Base-by-base conservation (phyloP, 768 basidiomycete species). In the Royoungia palumana region DNA sequence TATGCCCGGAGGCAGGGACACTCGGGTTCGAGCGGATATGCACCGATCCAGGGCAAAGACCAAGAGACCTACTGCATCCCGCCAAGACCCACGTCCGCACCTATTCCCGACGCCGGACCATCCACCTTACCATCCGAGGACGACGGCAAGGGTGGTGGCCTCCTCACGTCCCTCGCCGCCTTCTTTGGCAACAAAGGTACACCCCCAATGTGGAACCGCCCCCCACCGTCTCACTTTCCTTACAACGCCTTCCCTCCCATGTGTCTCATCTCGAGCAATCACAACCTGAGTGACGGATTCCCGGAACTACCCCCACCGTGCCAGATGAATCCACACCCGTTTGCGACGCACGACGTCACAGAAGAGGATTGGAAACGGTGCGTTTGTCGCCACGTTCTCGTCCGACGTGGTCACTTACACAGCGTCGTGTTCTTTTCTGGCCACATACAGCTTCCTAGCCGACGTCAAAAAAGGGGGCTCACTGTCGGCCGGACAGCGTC, bases 301-400 rank as follows among this genome's bases (percentile, higher is more conserved):
- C 74, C 74, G 0, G 51, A 57, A 13, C 30, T 71, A 7, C 68
- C 73, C 0, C 80, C 80, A 1, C 73, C 74, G 2, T 68, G 72
- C 5, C 47, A 51, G 24, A 24, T 58, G 9, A 50, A 52, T 16
- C 71, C 71, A 10, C 81, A 82, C 56, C 80, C 80, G 21, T 82
- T 82, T 56, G 55, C 60, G 20, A 65, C 72, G 40, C 75, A 78
- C 59, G 79, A 82, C 54, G 61, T 82, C 4, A 54, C 46, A 0
- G 73, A 80, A 60, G 66, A 60, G 16, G 81, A 82, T 58, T 82
- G 81, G 81, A 56, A 63, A 35, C 66, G 69, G 72, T 76, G 12
- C 19, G 57, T 49, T 13, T 10, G 10, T 28, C 28, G 28, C 11
- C 28, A 28, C 28, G 28, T 11, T 28, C 28, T 28, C 28, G 28